Base-by-base conservation (phyloP, 1,284 basidiomycete genomes). In the Cutaneotrichosporon sp. region DNA sequence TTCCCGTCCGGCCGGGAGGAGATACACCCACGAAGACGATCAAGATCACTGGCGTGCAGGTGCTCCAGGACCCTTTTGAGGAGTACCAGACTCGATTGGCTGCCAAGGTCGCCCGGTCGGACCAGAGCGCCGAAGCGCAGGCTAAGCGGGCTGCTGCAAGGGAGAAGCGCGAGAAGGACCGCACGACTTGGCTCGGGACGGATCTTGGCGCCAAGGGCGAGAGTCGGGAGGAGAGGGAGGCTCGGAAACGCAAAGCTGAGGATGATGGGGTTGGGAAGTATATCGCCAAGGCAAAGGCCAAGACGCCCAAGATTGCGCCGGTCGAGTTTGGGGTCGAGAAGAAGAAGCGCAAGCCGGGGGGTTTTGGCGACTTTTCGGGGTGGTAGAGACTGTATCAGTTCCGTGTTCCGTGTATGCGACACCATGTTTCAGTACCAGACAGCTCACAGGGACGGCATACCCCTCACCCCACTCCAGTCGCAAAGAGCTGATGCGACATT, bases 21-120 rank as follows among this genome's bases (percentile, higher is more conserved):
- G 94, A 98, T 68, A 85, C 90, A 62, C 96, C 96, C 4, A 34
- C 84, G 86, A 92, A 92, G 75, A 86, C 88, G 16, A 88, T 98
- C 59, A 85, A 87, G 26, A 82, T 82, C 47, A 70, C 72, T 6
- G 72, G 75, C 14, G 72, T 82, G 26, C 72, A 76, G 30, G 73
- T 82, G 10, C 77, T 83, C 56, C 77, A 80, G 65, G 81, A 84
- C 62, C 83, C 83, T 0, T 84, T 82, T 65, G 80, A 82, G 55
- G 74, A 76, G 13, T 83, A 83, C 71, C 73, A 80, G 64, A 70
- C 69, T 16, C 69, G 76, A 11, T 68, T 83, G 4, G 72, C 70
- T 5, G 81, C 80, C 36, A 72, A 77, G 31, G 60, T 83, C 11
- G 76, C 77, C 2, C 65, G 76, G 13, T 69, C 73, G 47, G 76